Conservation (phyloP, 2,329 filamentous ascomycete genomes). For the Trichoderma cornu-damae region DNA sequence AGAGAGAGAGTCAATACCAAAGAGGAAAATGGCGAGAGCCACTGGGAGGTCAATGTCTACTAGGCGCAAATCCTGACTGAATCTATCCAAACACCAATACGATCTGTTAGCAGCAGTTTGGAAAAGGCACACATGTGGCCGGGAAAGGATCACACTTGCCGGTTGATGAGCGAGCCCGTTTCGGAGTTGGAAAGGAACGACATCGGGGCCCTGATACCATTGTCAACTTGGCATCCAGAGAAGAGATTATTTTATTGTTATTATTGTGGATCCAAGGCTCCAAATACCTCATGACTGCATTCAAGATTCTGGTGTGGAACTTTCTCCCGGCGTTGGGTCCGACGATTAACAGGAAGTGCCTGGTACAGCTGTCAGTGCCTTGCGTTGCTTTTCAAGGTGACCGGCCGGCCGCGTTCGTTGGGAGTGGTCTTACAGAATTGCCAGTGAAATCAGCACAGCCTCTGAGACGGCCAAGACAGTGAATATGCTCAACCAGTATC, state of each 20-base stretch:
- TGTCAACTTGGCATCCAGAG: background rate
- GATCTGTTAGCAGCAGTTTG: background rate
- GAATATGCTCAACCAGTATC: conserved; percentile 31
- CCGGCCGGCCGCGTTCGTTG: no score
- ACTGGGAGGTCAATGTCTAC: conserved; percentile 37
- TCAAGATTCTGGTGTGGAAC: conserved; percentile 25
- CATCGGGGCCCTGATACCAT: conserved; percentile 24
- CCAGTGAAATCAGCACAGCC: conserved; percentile 24
- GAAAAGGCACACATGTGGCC: background rate
- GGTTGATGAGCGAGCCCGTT: conserved; percentile 28
- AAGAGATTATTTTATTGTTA: background rate
- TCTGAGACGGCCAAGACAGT: conserved; percentile 25
- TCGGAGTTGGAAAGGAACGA: conserved; percentile 28
- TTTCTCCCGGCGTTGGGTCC: conserved; percentile 26
- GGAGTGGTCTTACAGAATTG: conserved; percentile 25
- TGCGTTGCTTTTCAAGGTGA: no score
- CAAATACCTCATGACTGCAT: conserved; percentile 27
- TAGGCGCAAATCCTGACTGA: conserved; percentile 41
- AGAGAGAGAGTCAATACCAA: conserved; percentile 21
- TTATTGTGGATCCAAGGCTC: fast-evolving
- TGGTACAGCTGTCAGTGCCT: conserved; percentile 18
- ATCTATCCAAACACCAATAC: conserved; percentile 23
- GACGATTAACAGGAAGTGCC: conserved; percentile 27
- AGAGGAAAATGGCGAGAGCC: conserved; percentile 25
- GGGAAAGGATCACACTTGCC: conserved; percentile 16